Percentiles rank a stretch among this genome's conserved stretches.
These are phyloP conservation scores for Aspergillus versicolor DNA, from an alignment of 2,329 filamentous ascomycete genomes.

Conservation along the genomic window DNA sequence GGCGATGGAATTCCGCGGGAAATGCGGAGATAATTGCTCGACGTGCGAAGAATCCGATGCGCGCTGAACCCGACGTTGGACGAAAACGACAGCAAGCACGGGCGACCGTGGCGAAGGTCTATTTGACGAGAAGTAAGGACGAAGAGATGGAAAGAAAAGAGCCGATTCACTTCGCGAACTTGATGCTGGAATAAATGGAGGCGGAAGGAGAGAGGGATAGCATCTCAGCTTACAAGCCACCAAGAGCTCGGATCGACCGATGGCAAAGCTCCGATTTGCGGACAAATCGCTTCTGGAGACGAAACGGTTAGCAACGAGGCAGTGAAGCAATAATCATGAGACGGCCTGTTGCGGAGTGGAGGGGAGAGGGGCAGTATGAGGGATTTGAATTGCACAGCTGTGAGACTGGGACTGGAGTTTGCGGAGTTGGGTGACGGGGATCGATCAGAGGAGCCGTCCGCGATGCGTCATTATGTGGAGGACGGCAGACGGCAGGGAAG, in stretches of 20 bases:
- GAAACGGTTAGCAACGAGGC: constrained; percentile 18
- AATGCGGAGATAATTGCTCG: background rate
- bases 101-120: background rate
- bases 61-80: background rate
- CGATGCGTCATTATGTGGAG: constrained; percentile 38
- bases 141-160: background rate
- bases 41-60: background rate
- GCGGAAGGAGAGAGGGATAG: constrained; percentile 12
- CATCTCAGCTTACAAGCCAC: constrained; percentile 18
- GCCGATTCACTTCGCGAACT: constrained; percentile 10
- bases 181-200: constrained; percentile 14
- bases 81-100: background rate
- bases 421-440: constrained; percentile 8
- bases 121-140: background rate
- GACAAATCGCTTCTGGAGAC: constrained; percentile 15
- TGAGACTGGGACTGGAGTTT: constrained; percentile 18
- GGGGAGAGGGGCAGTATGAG: constrained; percentile 21
- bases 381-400: constrained; percentile 12
- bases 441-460: constrained; percentile 19
- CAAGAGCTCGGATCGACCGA: constrained; percentile 21
- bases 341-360: constrained; percentile 23
- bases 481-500: constrained; percentile 1
- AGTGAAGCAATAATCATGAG: background rate
- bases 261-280: constrained; percentile 27
- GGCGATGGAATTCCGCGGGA: constrained; percentile 5